Base-by-base conservation (phyloP, 176 grass and related monocot genomes). In the Tuctoria greenei region DNA sequence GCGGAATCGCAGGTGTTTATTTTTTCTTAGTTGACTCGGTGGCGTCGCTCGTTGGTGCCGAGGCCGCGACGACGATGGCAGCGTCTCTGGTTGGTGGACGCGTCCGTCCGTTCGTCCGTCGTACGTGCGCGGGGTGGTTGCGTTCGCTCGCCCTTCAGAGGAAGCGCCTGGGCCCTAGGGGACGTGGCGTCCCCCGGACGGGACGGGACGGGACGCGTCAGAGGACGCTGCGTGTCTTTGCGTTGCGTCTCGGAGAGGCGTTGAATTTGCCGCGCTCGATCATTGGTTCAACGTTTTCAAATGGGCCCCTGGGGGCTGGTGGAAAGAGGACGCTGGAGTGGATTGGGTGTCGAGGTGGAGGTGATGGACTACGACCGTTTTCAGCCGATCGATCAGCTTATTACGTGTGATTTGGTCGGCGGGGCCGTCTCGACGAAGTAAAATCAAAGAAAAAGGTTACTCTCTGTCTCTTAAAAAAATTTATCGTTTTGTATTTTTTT, bases 131-230 rank as follows among this genome's bases (percentile, higher is more conserved):
- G 1, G 15, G 65, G 52, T 81, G 63, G 84, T 44, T 81, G 71
- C 71, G 64, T 42, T 7, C 52, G 49, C 0, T 20, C 18, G 21
- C 23, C 55, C 23, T 26, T 23, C 55, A 58, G 21, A 20, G 31
- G 31, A 31, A 31, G 3, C 31, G 31, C 31, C 31, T 31, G 31
- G 31, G 31, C 31, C 20, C 3, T 8, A 7, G 20, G n/a, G 24
- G 28, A 62, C n/a, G 78, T 86, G 78, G 46, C 78, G 58, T 31
- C 31, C 31, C n/a, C n/a, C n/a, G n/a, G n/a, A n/a, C n/a, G n/a
- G n/a, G n/a, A n/a, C n/a, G n/a, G n/a, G n/a, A n/a, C n/a, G n/a
- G n/a, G 31, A 31, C 31, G 31, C 31, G 31, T 31, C 31, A 1
- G 31, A 10, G 23, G 4, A 49, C 13, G 52, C 24, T 31, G 45